These are phyloP conservation scores for Phaeoacremonium minimum DNA, from an alignment of 2,329 filamentous ascomycete species.

Conservation along the genomic window DNA sequence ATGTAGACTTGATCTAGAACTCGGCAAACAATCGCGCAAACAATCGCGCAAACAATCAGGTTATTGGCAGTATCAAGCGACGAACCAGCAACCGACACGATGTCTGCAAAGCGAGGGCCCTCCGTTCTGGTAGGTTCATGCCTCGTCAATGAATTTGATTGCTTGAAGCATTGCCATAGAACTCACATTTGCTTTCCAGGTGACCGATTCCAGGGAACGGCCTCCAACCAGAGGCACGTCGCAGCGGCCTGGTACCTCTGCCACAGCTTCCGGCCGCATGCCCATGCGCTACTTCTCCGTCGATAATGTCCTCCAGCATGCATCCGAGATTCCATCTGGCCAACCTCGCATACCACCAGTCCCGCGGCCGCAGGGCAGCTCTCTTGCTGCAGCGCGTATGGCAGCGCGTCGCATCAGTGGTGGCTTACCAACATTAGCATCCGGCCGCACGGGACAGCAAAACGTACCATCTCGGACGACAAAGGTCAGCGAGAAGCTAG, in stretches of 20 bases:
- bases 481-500: constrained; percentile 95
- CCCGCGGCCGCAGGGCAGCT: constrained; percentile 21
- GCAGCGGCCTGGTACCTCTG: constrained; percentile 14
- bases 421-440: constrained; percentile 24
- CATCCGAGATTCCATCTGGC: constrained; percentile 90
- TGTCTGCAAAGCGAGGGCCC: constrained; percentile 48
- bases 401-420: constrained; percentile 31
- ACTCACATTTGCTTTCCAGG: constrained; percentile 27
- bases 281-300: constrained; percentile 79
- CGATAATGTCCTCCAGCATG: constrained; percentile 91
- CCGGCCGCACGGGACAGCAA: constrained; percentile 38
- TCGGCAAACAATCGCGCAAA: no score
- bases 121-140: constrained; percentile 49
- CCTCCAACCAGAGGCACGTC: constrained; percentile 21
- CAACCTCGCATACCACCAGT: constrained; percentile 73
- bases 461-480: constrained; percentile 79
- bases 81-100: background rate
- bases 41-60: no score
- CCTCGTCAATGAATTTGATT: constrained; percentile 10
- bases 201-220: constrained; percentile 53
- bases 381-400: constrained; percentile 32
- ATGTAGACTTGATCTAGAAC: no score
- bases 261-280: constrained; percentile 2
- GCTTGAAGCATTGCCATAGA: constrained; percentile 17
- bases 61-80: background rate